Conservation (phyloP, 768 basidiomycete genomes). For the Kondoa subrosea region DNA sequence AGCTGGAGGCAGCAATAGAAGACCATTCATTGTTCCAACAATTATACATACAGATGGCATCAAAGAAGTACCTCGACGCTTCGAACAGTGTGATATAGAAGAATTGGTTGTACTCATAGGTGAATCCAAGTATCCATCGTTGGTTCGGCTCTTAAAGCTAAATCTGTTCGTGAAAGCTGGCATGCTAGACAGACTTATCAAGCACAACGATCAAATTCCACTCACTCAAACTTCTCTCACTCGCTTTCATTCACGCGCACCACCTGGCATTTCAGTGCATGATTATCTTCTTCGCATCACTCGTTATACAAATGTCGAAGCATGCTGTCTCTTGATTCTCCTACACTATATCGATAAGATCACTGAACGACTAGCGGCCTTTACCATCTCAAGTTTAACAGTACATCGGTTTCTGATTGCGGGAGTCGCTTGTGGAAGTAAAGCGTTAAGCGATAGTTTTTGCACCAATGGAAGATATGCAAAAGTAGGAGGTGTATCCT, state of each 20-base stretch:
- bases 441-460: constrained; percentile 88
- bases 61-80: constrained; percentile 49
- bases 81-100: constrained; percentile 70
- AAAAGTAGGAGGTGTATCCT: constrained; percentile 83
- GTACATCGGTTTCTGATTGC: constrained; percentile 96
- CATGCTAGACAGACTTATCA: constrained; percentile 91
- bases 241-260: constrained; percentile 84
- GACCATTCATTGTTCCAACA: constrained; percentile 15
- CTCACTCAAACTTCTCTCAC: constrained; percentile 77
- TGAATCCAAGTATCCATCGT: constrained; percentile 32
- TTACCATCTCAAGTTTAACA: constrained; percentile 84
- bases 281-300: constrained; percentile 92
- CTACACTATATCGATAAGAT: constrained; percentile 88
- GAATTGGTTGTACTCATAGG: constrained; percentile 75
- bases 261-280: constrained; percentile 68
- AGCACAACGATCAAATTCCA: constrained; percentile 90
- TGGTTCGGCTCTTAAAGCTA: constrained; percentile 10
- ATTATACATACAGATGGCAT: constrained; percentile 17
- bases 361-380: constrained; percentile 65
- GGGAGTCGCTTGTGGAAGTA: constrained; percentile 76
- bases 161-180: constrained; percentile 35
- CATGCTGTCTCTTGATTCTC: constrained; percentile 60
- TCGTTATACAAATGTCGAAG: constrained; percentile 86
- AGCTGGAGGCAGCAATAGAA: neutral
- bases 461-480: constrained; percentile 90